Conservation (phyloP, 2,329 filamentous ascomycete species). For the Fusarium proliferatum region DNA sequence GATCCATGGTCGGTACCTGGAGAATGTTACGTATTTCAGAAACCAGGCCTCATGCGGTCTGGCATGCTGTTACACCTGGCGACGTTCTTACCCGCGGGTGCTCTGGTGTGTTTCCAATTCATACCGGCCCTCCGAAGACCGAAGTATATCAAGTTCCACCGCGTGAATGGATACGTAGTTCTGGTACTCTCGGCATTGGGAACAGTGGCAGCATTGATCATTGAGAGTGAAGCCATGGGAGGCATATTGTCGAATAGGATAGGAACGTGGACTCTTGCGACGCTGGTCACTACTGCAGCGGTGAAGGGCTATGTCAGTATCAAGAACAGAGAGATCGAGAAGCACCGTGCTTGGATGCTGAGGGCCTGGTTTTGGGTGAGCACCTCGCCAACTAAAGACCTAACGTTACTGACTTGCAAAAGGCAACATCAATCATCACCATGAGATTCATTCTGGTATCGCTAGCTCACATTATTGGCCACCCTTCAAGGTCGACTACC, state of each 20-base stretch:
- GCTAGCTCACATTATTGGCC: background rate
- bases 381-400: rapidly evolving
- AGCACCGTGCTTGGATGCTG: slow-evolving; percentile 24
- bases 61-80: slow-evolving; percentile 7
- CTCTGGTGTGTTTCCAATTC: slow-evolving; percentile 20
- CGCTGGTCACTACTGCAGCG: background rate
- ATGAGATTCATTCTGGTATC: slow-evolving; percentile 17
- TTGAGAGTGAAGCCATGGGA: slow-evolving; percentile 17
- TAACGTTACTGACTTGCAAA: background rate
- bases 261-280: background rate
- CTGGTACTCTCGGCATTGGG: background rate
- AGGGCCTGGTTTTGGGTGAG: slow-evolving; percentile 21
- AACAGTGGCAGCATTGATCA: background rate
- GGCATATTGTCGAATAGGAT: background rate
- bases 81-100: slow-evolving; percentile 10
- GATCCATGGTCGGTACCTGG: background rate
- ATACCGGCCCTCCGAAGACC: background rate
- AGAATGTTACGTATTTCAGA: slow-evolving; percentile 14
- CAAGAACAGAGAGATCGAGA: background rate
- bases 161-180: slow-evolving; percentile 5
- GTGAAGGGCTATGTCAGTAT: background rate
- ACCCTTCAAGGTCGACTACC: background rate
- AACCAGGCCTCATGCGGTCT: slow-evolving; percentile 3
- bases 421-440: slow-evolving; percentile 22
- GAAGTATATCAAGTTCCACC: background rate